These are phyloP conservation scores for Citrus medica DNA, from an alignment of 345 rosid genomes.

Conservation along the genomic window DNA sequence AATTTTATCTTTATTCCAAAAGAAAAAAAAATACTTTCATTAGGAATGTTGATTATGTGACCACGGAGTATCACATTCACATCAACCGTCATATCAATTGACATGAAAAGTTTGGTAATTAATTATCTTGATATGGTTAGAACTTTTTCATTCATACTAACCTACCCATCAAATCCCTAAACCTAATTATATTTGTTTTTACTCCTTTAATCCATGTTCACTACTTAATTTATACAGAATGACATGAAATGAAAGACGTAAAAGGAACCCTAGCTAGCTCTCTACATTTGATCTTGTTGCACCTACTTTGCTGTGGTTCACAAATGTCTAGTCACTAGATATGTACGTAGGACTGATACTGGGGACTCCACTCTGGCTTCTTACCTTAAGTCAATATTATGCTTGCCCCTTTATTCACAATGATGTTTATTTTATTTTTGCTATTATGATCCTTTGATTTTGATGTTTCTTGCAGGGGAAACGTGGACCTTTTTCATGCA, in stretches of 20 bases:
- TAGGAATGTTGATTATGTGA: neutral
- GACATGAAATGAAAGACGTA: neutral
- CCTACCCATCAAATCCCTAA: neutral
- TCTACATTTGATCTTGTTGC: neutral
- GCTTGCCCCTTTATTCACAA: constrained; percentile 29
- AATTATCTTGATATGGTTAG: neutral
- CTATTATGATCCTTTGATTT: neutral
- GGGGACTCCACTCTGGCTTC: constrained; percentile 7
- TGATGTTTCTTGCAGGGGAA: too few species aligned
- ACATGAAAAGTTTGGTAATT: neutral
- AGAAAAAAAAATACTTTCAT: neutral
- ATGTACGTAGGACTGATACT: too few species aligned
- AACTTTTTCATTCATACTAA: neutral
- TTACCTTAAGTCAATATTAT: constrained; percentile 1
- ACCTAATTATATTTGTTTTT: neutral
- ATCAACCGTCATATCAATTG: neutral
- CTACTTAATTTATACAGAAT: neutral
- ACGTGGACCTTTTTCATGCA: too few species aligned
- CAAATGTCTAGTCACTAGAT: constrained; percentile 23
- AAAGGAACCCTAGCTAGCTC: constrained; percentile 15
- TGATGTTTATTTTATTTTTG: neutral
- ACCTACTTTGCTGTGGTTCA: constrained; percentile 21
- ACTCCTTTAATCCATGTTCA: constrained; percentile 25
- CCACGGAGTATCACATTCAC: neutral
- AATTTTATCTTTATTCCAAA: neutral